Evolutionary conservation across 148 eudicot species (phyloP), one percentile per base, ranked within the genome.

Genomic region (Rhododendron ovatum): DNA sequence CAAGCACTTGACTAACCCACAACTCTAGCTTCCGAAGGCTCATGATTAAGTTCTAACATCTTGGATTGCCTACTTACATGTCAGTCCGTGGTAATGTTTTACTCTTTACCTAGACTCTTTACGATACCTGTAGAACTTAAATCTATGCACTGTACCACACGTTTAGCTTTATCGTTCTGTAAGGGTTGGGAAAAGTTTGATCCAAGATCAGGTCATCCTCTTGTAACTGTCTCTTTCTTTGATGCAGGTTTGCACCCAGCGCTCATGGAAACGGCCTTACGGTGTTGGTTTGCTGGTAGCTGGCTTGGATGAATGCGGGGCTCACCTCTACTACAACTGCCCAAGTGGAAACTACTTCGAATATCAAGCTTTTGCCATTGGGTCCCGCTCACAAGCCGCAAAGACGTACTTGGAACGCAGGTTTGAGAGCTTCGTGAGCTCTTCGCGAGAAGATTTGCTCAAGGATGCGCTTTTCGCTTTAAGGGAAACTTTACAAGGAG

Each of bases 291-390:
- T 96, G 47, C 93, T 96, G 85, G 98, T 96, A 28, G 99, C 93
- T 53, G 99, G 99, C 39, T 90, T 96, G 87, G 99, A 96, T 88
- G 98, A 96, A 88, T 93, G 96, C 47, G 99, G 99, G 15, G 98
- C 99, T 65, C 99, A 95, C 88, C 96, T 96, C 41, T 96, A 95
- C 88, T 95, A 96, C 92, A 96, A 96, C 94, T 96, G 99, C 63
- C 99, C 99, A n/a, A 96, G 99, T 84, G 99, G 99, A 65, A 96
- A 95, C 85, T 96, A 96, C 88, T 96, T 96, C 43, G 99, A 96
- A 85, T 96, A 95, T 76, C 94, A 96, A 89, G 98, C 98, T 80
- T 96, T 96, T 90, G 99, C 99, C 10, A 95, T 96, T 55, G 99
- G 99, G 24, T 94, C 99, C 26, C 94, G 99, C 80, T 96, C 99